These are phyloP conservation scores for Saprolegnia diclina DNA, from an alignment of 352 stramenopile genomes.

Conservation along the genomic window DNA sequence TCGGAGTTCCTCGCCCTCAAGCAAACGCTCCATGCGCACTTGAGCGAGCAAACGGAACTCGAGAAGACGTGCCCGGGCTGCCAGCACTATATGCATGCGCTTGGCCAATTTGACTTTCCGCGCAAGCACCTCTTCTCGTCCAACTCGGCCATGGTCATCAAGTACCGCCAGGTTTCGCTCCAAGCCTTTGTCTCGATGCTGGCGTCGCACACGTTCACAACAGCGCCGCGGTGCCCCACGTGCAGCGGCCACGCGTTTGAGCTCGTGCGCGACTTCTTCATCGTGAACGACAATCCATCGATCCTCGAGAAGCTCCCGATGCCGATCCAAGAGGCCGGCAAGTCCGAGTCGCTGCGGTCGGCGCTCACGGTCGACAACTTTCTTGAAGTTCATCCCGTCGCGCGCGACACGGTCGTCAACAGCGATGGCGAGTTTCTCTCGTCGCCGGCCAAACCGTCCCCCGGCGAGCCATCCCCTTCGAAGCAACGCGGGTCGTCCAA, in stretches of 20 bases:
- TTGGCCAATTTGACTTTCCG: conserved; percentile 78
- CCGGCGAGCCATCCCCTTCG: conserved; percentile 27
- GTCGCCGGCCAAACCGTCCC: conserved; percentile 16
- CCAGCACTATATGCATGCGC: conserved; percentile 75
- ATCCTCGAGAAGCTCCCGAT: conserved; percentile 11
- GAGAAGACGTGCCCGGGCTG: conserved; percentile 72
- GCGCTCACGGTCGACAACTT: conserved; percentile 77
- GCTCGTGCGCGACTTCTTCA: conserved; percentile 72
- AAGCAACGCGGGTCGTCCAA: conserved; percentile 46
- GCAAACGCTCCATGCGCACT: conserved; percentile 46
- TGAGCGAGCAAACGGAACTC: conserved; percentile 46
- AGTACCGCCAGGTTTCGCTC: conserved; percentile 74
- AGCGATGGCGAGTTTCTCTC: conserved; percentile 15
- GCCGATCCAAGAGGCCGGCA: conserved; percentile 6
- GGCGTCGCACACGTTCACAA: conserved; percentile 76
- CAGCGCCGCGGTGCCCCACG: conserved; percentile 69
- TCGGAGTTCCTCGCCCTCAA: conserved; percentile 76
- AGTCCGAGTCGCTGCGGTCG: conserved; percentile 45
- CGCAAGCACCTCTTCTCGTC: conserved; percentile 79
- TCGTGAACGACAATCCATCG: conserved; percentile 30
- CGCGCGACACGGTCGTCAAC: conserved; percentile 1
- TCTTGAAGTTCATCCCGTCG: conserved; percentile 9
- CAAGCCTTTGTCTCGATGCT: conserved; percentile 63
- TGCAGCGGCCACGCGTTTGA: conserved; percentile 71
- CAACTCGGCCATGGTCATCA: conserved; percentile 64